Conservation (phyloP, 345 rosid genomes). For the Bruguiera sexangula region DNA sequence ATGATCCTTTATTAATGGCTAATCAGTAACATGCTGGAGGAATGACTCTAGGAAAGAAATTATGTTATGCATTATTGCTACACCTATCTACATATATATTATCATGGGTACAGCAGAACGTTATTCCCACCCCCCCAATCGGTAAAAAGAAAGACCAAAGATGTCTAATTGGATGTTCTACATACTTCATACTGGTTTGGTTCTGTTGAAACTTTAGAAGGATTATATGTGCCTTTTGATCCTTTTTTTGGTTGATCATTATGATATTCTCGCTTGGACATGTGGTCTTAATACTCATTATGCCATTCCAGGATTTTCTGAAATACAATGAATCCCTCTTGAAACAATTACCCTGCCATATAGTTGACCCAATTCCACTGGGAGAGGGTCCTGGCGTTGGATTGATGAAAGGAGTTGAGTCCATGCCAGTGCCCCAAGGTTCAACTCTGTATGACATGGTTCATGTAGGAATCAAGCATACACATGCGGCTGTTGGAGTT, state of each 20-base stretch:
- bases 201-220: no score
- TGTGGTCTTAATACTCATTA: slow-evolving; percentile 9
- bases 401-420: slow-evolving; percentile 68
- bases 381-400: slow-evolving; percentile 98
- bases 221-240: not conserved
- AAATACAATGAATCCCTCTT: slow-evolving; percentile 61
- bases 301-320: slow-evolving; percentile 57
- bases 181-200: no score
- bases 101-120: no score
- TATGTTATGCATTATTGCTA: no score
- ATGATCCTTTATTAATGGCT: no score
- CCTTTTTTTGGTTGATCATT: not conserved
- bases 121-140: no score
- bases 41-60: no score
- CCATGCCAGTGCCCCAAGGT: slow-evolving; percentile 59
- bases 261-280: not conserved
- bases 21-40: no score
- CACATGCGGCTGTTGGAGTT: slow-evolving; percentile 84
- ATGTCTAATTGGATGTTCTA: no score
- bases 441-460: slow-evolving; percentile 72
- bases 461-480: slow-evolving; percentile 68
- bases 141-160: no score
- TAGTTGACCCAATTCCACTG: slow-evolving; percentile 65
- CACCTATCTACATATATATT: no score
- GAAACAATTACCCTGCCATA: slow-evolving; percentile 64